A percentile compares a stretch with the other conserved stretches of the same genome.
phyloP scores from a whole-genome alignment of 805 yeast species.

The Saccharomycopsis lassenensis region DNA sequence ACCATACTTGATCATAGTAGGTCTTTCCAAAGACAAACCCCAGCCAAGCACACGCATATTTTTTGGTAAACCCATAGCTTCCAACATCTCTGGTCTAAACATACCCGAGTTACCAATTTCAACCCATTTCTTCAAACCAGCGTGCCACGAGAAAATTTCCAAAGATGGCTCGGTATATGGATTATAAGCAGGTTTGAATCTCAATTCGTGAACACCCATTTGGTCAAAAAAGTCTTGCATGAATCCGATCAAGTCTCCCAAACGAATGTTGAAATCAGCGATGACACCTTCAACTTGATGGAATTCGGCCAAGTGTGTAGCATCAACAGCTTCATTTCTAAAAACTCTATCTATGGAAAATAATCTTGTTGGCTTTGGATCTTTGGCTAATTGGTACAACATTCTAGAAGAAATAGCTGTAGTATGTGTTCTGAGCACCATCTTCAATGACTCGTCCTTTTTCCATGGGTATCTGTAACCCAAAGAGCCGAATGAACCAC shows the following conservation, averaged over 20 bases:
- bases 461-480: slow-evolving; percentile 99
- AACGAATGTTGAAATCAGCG: slow-evolving; percentile 89
- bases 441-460: slow-evolving; percentile 76
- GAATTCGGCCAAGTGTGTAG: slow-evolving; percentile 98
- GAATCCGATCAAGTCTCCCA: slow-evolving; percentile 95
- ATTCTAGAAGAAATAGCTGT: slow-evolving; percentile 87
- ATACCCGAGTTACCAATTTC: slow-evolving; percentile 99
- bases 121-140: slow-evolving; percentile 92
- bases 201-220: slow-evolving; percentile 93
- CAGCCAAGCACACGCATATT: slow-evolving; percentile 91
- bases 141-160: slow-evolving; percentile 96
- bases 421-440: slow-evolving; percentile 95
- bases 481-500: slow-evolving; percentile 85
- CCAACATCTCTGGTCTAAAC: slow-evolving; percentile 99
- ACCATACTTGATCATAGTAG: slow-evolving; percentile 97
- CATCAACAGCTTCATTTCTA: slow-evolving; percentile 99
- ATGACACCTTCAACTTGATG: slow-evolving; percentile 99
- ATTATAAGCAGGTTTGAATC: slow-evolving; percentile 98
- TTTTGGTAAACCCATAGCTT: slow-evolving; percentile 94
- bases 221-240: slow-evolving; percentile 94
- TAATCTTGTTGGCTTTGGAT: slow-evolving; percentile 82
- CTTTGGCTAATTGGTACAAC: slow-evolving; percentile 76
- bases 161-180: slow-evolving; percentile 98
- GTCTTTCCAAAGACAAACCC: slow-evolving; percentile 96
- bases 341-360: slow-evolving; percentile 97